These are phyloP conservation scores for Elsinoe batatas DNA, from an alignment of 2,329 filamentous ascomycete genomes.

Conservation along the genomic window DNA sequence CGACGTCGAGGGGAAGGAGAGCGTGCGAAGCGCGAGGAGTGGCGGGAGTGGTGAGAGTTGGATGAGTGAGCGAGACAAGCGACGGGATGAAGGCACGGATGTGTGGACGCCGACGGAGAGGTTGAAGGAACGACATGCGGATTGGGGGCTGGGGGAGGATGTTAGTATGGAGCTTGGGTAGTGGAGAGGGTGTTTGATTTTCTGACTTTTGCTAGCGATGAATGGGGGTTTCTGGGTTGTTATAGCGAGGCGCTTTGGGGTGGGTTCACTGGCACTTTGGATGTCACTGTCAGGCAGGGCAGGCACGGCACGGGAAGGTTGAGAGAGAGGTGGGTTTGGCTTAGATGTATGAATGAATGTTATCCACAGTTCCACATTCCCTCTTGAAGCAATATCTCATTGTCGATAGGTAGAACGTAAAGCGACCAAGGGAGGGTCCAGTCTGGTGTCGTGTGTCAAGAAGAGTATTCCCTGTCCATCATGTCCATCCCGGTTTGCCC, in stretches of 20 bases:
- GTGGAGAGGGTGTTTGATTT: slow-evolving; percentile 4
- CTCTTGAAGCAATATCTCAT: background rate
- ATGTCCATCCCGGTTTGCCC: background rate
- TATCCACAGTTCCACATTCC: background rate
- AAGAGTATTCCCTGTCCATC: background rate
- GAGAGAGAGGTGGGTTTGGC: background rate
- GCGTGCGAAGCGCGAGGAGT: background rate
- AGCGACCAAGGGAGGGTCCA: background rate
- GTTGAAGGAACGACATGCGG: slow-evolving; percentile 15
- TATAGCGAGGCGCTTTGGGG: background rate
- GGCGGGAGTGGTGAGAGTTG: background rate
- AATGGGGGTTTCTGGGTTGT: background rate
- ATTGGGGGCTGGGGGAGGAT: slow-evolving; percentile 18
- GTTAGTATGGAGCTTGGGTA: slow-evolving; percentile 19
- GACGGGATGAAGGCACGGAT: slow-evolving; percentile 10
- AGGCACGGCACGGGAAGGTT: background rate
- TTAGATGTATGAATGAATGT: slow-evolving; percentile 10
- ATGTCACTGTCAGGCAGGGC: background rate
- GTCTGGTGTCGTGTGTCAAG: background rate
- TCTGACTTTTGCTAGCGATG: background rate
- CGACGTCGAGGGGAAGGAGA: background rate
- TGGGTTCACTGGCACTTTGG: background rate
- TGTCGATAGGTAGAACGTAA: background rate
- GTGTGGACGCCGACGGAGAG: slow-evolving; percentile 13
- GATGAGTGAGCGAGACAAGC: slow-evolving; percentile 5